Evolutionary conservation across 148 eudicot species (phyloP), one percentile per base, ranked within the genome.

Genomic region (Rhododendron williamsianum): DNA sequence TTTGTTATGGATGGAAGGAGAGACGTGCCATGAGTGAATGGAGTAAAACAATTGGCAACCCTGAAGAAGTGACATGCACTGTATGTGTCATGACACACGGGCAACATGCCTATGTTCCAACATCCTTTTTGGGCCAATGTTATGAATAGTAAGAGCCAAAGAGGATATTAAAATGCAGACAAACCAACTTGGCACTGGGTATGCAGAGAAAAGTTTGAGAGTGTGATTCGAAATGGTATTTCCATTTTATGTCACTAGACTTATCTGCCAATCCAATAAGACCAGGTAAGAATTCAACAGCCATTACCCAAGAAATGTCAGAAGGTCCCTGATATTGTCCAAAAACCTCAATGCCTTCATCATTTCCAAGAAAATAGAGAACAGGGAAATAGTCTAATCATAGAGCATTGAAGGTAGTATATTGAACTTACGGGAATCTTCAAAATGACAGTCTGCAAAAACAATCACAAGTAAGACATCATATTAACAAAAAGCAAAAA

Each of bases 371-470:
- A n/a, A 35, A 10, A 27, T 25, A 49, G 2, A 51, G 11, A 82
- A 72, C 0, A 21, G 15, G 13, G 25, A 48, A 78, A 25, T 10
- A 25, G 13, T 49, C 56, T 73, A 30, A 45, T 56, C 25, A 33
- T 63, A 36, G 10, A 52, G 72, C 3, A 72, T 51, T 65, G 36
- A 80, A 49, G 81, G 78, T 67, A 11, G 19, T 54, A 18, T 58
- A 11, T 49, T 56, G 82, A 88, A 90, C 98, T 93, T 91, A 96
- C 98, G 87, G 89, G 89, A 71, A 88, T 88, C 91, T 88, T 93
- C 86, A 93, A 81, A 82, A 94, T 87, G 80, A 90, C 86, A 84
- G 94, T 89, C 98, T 96, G 98, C 91, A 91, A 36, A 88, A 67
- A 65, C 54, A 89, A 76, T 81, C 54, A 23, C 49, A 76, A 81